Evolutionary conservation across 495 filamentous ascomycete genomes (phyloP).

Genomic region (Cladorrhinum samala): DNA sequence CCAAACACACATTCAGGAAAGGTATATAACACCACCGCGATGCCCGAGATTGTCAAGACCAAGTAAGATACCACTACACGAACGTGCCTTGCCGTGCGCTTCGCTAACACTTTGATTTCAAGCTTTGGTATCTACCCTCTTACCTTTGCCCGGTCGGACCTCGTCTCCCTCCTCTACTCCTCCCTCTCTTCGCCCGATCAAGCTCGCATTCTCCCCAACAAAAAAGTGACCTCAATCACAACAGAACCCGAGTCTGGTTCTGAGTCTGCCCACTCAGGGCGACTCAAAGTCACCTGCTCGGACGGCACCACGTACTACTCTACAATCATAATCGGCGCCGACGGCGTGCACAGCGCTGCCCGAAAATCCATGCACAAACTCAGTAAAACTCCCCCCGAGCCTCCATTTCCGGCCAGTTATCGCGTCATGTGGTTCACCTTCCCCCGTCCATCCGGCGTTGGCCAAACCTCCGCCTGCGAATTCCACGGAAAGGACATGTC

Average conservation of each 20-base stretch:
- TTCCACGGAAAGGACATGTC: background rate
- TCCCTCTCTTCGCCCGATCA: constrained; percentile 20
- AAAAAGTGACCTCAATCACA: constrained; percentile 23
- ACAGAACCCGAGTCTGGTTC: background rate
- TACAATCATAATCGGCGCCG: constrained; percentile 44
- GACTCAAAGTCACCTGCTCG: constrained; percentile 23
- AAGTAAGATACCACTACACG: background rate
- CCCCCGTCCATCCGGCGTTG: background rate
- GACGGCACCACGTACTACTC: constrained; percentile 36
- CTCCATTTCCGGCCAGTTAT: background rate
- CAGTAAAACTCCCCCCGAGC: background rate
- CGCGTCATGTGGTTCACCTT: background rate
- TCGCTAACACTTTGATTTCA: too few species aligned
- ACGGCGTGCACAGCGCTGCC: constrained; percentile 42
- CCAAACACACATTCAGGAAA: background rate
- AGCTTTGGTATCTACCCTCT: constrained; percentile 28
- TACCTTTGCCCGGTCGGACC: constrained; percentile 24
- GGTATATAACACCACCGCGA: constrained; percentile 8
- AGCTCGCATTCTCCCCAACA: constrained; percentile 21
- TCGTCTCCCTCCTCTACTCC: constrained; percentile 29
- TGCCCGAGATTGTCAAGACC: constrained; percentile 16
- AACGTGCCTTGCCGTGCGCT: too few species aligned
- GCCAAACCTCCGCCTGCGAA: background rate
- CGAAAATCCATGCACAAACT: constrained; percentile 22
- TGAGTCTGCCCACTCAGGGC: constrained; percentile 9